Base-by-base conservation (phyloP, 306 rosid species). In the Trifolium dubium region DNA sequence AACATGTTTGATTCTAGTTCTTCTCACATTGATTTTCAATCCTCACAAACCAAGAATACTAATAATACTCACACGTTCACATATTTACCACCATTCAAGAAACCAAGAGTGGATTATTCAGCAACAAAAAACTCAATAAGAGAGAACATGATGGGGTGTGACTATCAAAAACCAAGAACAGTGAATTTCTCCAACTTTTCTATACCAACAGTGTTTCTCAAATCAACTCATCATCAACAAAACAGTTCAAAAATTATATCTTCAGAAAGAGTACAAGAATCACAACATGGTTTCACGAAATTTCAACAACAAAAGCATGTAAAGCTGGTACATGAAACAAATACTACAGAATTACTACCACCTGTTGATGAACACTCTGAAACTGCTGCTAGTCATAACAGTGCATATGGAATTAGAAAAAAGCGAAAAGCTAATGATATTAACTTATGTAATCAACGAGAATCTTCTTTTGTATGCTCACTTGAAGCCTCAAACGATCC, bases 401-500 rank as follows among this genome's bases (percentile, higher is more conserved):
- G 31, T 47, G 46, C 54, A 11, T 35, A 17, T 43, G 17, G 10
- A 58, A 23, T 49, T 23, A 64, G 15, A 73, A 54, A 23, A 12
- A 65, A 69, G 29, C 64, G 53, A 77, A 83, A 80, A 66, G 65
- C 74, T 62, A 18, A 67, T 19, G 31, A 10, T 66, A 19, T 4
- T 50, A 13, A 47, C 2, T 6, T 32, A 5, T 69, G 53, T 19
- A 15, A 44, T 32, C 78, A 72, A 46, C 70, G 49, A n/a, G 23
- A 59, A 29, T 79, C 86, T 55, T 60, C 87, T 64, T 81, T 83
- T 64, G 78, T 65, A 23, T 72, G 83, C 59, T 86, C 90, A 0
- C 79, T 83, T 76, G 90, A 77, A 81, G 88, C 88, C 65, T 86
- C 90, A 6, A 83, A 83, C 23, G 59, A 81, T 29, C 79, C 82